Percentiles rank a stretch among this genome's conserved stretches.
phyloP scores from a whole-genome alignment of 164 flowering plant species.

The Kingdonia uniflora region DNA sequence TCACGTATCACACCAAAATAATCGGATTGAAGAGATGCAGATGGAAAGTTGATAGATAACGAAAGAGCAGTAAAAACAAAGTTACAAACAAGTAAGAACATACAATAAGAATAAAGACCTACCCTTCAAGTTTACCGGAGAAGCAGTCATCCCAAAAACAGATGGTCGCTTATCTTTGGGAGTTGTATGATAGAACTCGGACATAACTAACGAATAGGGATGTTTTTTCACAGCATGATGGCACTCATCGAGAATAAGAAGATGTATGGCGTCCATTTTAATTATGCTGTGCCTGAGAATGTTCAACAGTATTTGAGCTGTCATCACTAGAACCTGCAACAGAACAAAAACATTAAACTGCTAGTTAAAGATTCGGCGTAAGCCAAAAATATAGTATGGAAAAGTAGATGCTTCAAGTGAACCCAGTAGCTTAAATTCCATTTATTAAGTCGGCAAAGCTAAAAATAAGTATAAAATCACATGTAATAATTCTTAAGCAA shows the following conservation, averaged over 20 bases:
- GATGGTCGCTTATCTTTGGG: slow-evolving; percentile 89
- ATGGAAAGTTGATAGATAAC: background rate
- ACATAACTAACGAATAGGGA: slow-evolving; percentile 96
- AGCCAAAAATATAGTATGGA: no score
- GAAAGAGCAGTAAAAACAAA: background rate
- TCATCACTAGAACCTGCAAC: slow-evolving; percentile 94
- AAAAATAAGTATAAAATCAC: no score
- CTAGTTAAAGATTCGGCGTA: no score
- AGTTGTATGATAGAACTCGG: slow-evolving; percentile 95
- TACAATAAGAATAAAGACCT: slow-evolving; percentile 6
- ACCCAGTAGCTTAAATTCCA: no score
- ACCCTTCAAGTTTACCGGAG: slow-evolving; percentile 98
- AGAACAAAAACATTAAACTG: slow-evolving; percentile 3
- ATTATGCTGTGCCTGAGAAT: slow-evolving; percentile 95
- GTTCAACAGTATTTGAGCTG: slow-evolving; percentile 94
- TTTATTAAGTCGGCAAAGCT: no score
- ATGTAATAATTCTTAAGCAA: no score
- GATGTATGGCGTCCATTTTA: slow-evolving; percentile 86
- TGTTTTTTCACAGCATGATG: slow-evolving; percentile 99
- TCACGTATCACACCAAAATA: no score
- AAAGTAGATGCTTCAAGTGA: no score
- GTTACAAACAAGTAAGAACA: background rate
- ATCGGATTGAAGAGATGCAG: no score
- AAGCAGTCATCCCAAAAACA: slow-evolving; percentile 99
- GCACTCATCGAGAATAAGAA: slow-evolving; percentile 93